Conservation (phyloP, 2,329 filamentous ascomycete genomes). For the Magnaporthiopsis rhizophila region DNA sequence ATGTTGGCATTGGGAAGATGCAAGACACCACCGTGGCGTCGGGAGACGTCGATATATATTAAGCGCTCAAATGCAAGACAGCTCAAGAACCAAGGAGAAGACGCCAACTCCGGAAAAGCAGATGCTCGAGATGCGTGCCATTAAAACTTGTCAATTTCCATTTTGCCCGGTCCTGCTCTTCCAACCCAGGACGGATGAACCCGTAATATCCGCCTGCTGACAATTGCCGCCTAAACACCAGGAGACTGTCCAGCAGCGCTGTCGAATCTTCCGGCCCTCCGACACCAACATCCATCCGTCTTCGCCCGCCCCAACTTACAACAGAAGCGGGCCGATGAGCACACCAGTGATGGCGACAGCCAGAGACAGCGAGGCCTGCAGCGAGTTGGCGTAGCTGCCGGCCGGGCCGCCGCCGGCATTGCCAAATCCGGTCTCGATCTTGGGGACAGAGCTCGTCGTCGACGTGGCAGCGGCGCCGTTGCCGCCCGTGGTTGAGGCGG, state of each 20-base stretch:
- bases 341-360: slow-evolving; percentile 3
- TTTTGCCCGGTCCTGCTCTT: background rate
- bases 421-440: slow-evolving; percentile 29
- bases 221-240: background rate
- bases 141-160: background rate
- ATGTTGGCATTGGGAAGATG: background rate
- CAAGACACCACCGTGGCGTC: background rate
- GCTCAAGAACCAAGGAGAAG: background rate
- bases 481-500: slow-evolving; percentile 22
- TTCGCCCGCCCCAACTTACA: background rate
- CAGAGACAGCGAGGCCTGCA: slow-evolving; percentile 4
- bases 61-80: background rate
- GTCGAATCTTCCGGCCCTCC: too few relatives aligned
- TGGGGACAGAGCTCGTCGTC: slow-evolving; percentile 21
- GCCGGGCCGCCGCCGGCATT: slow-evolving; percentile 8
- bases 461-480: slow-evolving; percentile 26
- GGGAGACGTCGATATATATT: background rate
- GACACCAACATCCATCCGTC: background rate
- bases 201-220: background rate
- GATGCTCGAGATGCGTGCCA: background rate
- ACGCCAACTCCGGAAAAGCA: background rate
- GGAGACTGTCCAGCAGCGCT: background rate
- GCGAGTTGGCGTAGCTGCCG: background rate
- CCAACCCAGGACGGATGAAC: background rate
- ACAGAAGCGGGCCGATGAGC: slow-evolving; percentile 5